Percentiles rank a stretch among this genome's conserved stretches.
These are phyloP conservation scores for Sugiyamaella lignohabitans DNA, from an alignment of 805 yeast genomes.

Conservation along the genomic window DNA sequence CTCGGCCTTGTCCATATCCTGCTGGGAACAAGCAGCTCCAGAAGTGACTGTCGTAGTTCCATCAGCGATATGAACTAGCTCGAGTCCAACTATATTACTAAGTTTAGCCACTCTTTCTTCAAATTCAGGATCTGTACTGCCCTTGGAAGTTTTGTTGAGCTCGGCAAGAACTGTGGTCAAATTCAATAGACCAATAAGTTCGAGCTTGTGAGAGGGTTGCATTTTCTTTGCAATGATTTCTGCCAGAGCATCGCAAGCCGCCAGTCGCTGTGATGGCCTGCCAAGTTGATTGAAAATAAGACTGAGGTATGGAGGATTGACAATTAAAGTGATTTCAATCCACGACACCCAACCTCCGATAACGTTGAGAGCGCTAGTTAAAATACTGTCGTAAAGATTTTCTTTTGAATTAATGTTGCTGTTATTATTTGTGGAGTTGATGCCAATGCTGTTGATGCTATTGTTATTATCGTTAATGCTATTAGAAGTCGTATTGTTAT, in stretches of 20 bases:
- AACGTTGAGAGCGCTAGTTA: slow-evolving; percentile 53
- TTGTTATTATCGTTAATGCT: not conserved
- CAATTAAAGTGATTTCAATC: slow-evolving; percentile 77
- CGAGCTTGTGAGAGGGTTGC: slow-evolving; percentile 65
- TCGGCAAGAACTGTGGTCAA: slow-evolving; percentile 48
- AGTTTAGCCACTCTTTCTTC: slow-evolving; percentile 71
- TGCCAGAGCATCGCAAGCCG: slow-evolving; percentile 49
- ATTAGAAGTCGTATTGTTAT: not conserved
- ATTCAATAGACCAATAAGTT: slow-evolving; percentile 61
- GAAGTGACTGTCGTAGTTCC: slow-evolving; percentile 27
- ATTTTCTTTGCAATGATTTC: slow-evolving; percentile 73
- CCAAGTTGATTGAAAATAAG: slow-evolving; percentile 55
- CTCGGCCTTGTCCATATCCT: slow-evolving; percentile 30
- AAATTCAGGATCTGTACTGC: slow-evolving; percentile 40
- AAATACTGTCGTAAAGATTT: slow-evolving; percentile 37
- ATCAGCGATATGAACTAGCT: slow-evolving; percentile 63
- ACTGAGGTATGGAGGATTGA: slow-evolving; percentile 52
- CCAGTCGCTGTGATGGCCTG: slow-evolving; percentile 42
- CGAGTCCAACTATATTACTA: slow-evolving; percentile 66
- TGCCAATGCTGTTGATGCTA: too few species aligned
- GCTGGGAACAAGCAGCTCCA: slow-evolving; percentile 18
- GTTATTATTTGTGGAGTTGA: slow-evolving; percentile 7
- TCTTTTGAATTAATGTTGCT: not conserved
- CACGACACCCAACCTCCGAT: slow-evolving; percentile 87
- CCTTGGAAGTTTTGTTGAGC: slow-evolving; percentile 28